Conservation (phyloP, 495 filamentous ascomycete species). For the Penicillium cataractarum region DNA sequence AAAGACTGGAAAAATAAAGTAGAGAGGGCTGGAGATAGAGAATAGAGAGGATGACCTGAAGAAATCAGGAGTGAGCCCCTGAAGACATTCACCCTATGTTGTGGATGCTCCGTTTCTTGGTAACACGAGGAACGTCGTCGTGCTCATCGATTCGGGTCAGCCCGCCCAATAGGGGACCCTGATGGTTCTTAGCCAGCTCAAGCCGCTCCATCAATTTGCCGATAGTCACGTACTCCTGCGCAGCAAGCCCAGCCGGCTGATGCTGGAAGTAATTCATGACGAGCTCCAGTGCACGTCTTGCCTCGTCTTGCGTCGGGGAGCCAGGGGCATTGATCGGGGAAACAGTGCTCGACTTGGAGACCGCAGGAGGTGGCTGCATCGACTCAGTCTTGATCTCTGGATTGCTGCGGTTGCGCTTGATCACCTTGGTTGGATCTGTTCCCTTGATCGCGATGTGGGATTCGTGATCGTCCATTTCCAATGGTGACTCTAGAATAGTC, state of each 20-base stretch:
- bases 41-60: not conserved
- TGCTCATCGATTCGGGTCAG: constrained; percentile 66
- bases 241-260: constrained; percentile 66
- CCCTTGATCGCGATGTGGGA: constrained; percentile 23
- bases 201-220: constrained; percentile 87
- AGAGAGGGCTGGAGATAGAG: not conserved
- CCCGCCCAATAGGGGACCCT: constrained; percentile 63
- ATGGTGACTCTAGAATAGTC: constrained; percentile 71
- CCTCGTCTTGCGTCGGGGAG: constrained; percentile 90
- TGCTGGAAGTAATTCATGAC: constrained; percentile 83
- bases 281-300: constrained; percentile 79
- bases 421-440: constrained; percentile 34
- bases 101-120: constrained; percentile 60
- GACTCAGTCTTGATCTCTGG: constrained; percentile 49
- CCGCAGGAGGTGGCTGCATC: constrained; percentile 47
- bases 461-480: constrained; percentile 54
- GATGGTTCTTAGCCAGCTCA: constrained; percentile 64
- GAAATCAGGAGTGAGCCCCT: not conserved
- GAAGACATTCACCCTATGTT: constrained; percentile 34
- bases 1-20: constrained; percentile 9
- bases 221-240: constrained; percentile 82
- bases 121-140: constrained; percentile 40
- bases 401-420: constrained; percentile 51
- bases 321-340: constrained; percentile 46
- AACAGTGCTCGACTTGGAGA: constrained; percentile 40